A percentile compares a stretch with the other conserved stretches of the same genome.
phyloP scores from a whole-genome alignment of 2,329 filamentous ascomycete species.

The Pezicula neosporulosa region DNA sequence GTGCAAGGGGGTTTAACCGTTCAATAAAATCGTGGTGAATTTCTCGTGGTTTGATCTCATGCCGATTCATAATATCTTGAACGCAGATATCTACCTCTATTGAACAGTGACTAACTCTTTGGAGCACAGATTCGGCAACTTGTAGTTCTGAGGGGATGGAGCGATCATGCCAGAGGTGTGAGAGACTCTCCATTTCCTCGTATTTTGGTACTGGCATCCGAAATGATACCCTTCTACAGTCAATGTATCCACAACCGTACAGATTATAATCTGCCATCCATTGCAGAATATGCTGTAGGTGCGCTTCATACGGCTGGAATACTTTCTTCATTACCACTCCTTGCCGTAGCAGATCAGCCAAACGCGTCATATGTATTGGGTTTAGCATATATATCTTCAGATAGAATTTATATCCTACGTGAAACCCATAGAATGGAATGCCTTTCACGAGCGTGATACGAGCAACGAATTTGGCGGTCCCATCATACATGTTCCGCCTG shows the following conservation, averaged over 20 bases:
- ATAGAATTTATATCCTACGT: slow-evolving; percentile 87
- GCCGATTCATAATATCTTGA: slow-evolving; percentile 82
- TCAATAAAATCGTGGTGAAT: slow-evolving; percentile 89
- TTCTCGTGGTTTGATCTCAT: slow-evolving; percentile 68
- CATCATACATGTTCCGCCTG: slow-evolving; percentile 68
- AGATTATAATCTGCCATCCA: slow-evolving; percentile 99
- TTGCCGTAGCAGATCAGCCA: slow-evolving; percentile 83
- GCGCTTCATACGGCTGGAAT: slow-evolving; percentile 91
- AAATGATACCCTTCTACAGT: slow-evolving; percentile 68
- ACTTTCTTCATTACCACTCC: slow-evolving; percentile 79
- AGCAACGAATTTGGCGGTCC: slow-evolving; percentile 72
- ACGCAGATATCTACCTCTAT: slow-evolving; percentile 88
- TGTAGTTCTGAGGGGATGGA: slow-evolving; percentile 61
- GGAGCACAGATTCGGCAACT: slow-evolving; percentile 60
- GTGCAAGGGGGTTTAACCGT: slow-evolving; percentile 55
- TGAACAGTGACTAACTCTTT: slow-evolving; percentile 80
- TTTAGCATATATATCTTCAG: slow-evolving; percentile 95
- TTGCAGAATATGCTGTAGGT: slow-evolving; percentile 87
- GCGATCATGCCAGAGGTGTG: slow-evolving; percentile 76
- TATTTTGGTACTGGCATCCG: slow-evolving; percentile 71
- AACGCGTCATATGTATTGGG: slow-evolving; percentile 78
- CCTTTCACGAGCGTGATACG: slow-evolving; percentile 91
- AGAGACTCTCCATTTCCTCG: slow-evolving; percentile 53
- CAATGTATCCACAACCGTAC: slow-evolving; percentile 87
- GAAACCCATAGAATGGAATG: slow-evolving; percentile 91